Evolutionary conservation across 352 stramenopile genomes (phyloP).

Genomic region (Pythium oligandrum): DNA sequence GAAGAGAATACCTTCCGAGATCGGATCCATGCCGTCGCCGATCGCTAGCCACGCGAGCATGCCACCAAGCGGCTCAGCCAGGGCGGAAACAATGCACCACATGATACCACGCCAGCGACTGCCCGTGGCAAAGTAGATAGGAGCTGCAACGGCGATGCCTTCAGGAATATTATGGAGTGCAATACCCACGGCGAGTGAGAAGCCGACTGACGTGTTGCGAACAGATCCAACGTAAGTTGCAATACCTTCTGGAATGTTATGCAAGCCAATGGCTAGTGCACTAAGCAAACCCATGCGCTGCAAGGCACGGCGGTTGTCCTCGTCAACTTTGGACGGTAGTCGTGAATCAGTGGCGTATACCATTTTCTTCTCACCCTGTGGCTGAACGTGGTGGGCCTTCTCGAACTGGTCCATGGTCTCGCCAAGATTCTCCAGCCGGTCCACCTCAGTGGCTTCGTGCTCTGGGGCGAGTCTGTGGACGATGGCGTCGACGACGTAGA

Average conservation of each 20-base stretch:
- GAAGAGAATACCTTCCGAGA: conserved; percentile 79
- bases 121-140: conserved; percentile 96
- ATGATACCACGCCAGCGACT: conserved; percentile 93
- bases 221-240: conserved; percentile 92
- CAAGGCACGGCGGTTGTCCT: conserved; percentile 45
- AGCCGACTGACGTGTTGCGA: conserved; percentile 86
- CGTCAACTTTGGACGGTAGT: conserved; percentile 28
- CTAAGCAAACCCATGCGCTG: conserved; percentile 87
- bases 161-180: conserved; percentile 97
- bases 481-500: conserved; percentile 40
- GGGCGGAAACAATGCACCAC: conserved; percentile 87
- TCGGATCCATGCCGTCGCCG: conserved; percentile 41
- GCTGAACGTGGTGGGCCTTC: neutral
- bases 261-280: conserved; percentile 88
- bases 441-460: conserved; percentile 24
- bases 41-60: conserved; percentile 80
- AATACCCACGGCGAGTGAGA: conserved; percentile 92
- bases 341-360: neutral
- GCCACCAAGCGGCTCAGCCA: conserved; percentile 83
- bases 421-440: conserved; percentile 25
- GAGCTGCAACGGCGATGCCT: conserved; percentile 92
- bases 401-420: conserved; percentile 28
- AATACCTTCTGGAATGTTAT: conserved; percentile 96
- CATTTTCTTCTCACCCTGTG: conserved; percentile 14
- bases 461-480: conserved; percentile 33